Evolutionary conservation across 2,329 filamentous ascomycete species (phyloP).

Genomic region (Clonostachys chloroleuca): DNA sequence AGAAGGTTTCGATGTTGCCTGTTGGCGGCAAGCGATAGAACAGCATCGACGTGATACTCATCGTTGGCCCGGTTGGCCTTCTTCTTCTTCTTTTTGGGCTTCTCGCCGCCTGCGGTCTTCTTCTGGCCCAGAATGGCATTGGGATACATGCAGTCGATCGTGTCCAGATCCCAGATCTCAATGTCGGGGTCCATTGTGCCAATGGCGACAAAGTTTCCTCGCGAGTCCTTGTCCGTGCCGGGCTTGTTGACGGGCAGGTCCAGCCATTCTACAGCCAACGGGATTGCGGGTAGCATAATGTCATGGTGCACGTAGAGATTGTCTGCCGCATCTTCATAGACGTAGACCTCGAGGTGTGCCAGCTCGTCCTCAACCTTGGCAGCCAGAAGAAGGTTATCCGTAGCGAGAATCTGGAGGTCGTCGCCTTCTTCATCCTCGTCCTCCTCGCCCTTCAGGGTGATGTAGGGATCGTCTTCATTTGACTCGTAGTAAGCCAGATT

Average conservation of each 20-base stretch:
- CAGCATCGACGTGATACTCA: constrained; percentile 88
- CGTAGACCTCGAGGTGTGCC: constrained; percentile 92
- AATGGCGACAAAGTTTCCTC: constrained; percentile 89
- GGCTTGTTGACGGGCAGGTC: constrained; percentile 82
- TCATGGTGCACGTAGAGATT: constrained; percentile 99
- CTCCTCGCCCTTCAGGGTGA: constrained; percentile 69
- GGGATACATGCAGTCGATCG: constrained; percentile 96
- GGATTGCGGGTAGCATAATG: constrained; percentile 97
- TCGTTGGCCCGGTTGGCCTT: constrained; percentile 87
- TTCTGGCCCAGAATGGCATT: constrained; percentile 89
- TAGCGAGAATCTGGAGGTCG: constrained; percentile 87
- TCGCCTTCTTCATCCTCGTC: constrained; percentile 84
- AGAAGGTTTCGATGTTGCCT: constrained; percentile 90
- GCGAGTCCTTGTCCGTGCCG: constrained; percentile 54
- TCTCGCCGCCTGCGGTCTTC: constrained; percentile 40
- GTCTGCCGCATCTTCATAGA: constrained; percentile 92
- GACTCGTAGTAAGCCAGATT: constrained; percentile 90
- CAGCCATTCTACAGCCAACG: constrained; percentile 92
- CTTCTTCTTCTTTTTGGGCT: constrained; percentile 81
- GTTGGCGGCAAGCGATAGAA: constrained; percentile 88
- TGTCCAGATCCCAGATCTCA: constrained; percentile 96
- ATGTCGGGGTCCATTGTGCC: constrained; percentile 98
- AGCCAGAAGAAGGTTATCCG: constrained; percentile 87
- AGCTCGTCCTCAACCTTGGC: constrained; percentile 97
- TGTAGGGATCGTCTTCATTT: constrained; percentile 94